phyloP scores from a whole-genome alignment of 768 basidiomycete genomes.

The Naganishia randhawae region DNA sequence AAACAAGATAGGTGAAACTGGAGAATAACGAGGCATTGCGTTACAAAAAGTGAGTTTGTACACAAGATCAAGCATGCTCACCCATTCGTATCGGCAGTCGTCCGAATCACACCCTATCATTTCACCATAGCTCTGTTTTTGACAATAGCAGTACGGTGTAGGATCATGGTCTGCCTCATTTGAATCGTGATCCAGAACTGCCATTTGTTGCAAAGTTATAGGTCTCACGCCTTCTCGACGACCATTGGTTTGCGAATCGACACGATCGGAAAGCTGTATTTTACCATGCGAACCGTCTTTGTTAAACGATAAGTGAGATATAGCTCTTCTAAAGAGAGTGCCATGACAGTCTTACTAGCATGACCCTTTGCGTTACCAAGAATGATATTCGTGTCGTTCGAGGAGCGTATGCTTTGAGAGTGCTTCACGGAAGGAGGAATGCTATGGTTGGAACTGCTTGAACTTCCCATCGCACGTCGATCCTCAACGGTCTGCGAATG shows the following conservation, averaged over 20 bases:
- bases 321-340: background rate
- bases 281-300: background rate
- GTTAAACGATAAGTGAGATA: background rate
- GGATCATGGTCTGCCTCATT: conserved; percentile 40
- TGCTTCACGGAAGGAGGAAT: background rate
- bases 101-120: conserved; percentile 53
- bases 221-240: background rate
- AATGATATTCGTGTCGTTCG: background rate
- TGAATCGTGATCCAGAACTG: background rate
- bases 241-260: background rate
- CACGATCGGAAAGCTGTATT: background rate
- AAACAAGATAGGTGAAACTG: conserved; percentile 67
- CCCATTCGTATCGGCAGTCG: conserved; percentile 52
- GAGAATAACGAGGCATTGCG: background rate
- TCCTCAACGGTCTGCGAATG: background rate
- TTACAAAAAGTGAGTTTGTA: background rate
- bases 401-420: background rate
- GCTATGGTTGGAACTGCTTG: background rate
- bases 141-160: conserved; percentile 44
- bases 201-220: background rate
- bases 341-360: background rate
- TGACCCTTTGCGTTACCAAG: background rate
- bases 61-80: conserved; percentile 34
- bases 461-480: background rate
- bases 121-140: conserved; percentile 49